These are phyloP conservation scores for Colletotrichum sansevieriae DNA, from an alignment of 2,329 filamentous ascomycete species.

Conservation along the genomic window DNA sequence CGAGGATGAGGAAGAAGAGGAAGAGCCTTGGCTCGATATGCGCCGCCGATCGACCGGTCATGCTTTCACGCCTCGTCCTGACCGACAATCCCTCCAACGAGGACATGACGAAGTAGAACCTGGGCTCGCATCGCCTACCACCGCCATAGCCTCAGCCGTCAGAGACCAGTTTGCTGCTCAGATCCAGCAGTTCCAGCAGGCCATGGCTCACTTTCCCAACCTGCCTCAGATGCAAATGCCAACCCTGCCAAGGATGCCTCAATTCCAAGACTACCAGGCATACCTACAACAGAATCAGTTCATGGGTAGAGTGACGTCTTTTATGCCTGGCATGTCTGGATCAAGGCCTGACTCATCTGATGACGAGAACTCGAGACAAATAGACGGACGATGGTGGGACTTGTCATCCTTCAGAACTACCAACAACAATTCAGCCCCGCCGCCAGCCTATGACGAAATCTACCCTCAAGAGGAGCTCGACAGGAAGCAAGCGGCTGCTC, in stretches of 20 bases:
- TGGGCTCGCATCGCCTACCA: conserved; percentile 65
- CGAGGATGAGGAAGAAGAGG: conserved; percentile 58
- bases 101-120: conserved; percentile 42
- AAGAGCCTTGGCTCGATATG: conserved; percentile 55
- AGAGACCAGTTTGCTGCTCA: conserved; percentile 81
- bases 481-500: conserved; percentile 69
- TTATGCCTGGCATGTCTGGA: conserved; percentile 75
- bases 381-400: conserved; percentile 76
- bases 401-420: conserved; percentile 67
- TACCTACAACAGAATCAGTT: conserved; percentile 71
- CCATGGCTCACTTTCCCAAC: conserved; percentile 71
- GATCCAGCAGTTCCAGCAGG: conserved; percentile 82
- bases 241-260: conserved; percentile 68
- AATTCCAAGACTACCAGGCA: conserved; percentile 79
- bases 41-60: conserved; percentile 49
- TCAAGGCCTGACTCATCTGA: conserved; percentile 63
- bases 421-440: conserved; percentile 63
- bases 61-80: conserved; percentile 44
- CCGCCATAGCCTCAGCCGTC: conserved; percentile 76
- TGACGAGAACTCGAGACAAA: conserved; percentile 56
- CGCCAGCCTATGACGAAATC: conserved; percentile 84
- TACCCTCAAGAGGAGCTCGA: conserved; percentile 72
- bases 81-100: conserved; percentile 31
- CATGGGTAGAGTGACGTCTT: conserved; percentile 78
- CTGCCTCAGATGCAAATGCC: conserved; percentile 70